These are phyloP conservation scores for Naumovozyma castellii DNA, from an alignment of 805 yeast genomes.

Conservation along the genomic window DNA sequence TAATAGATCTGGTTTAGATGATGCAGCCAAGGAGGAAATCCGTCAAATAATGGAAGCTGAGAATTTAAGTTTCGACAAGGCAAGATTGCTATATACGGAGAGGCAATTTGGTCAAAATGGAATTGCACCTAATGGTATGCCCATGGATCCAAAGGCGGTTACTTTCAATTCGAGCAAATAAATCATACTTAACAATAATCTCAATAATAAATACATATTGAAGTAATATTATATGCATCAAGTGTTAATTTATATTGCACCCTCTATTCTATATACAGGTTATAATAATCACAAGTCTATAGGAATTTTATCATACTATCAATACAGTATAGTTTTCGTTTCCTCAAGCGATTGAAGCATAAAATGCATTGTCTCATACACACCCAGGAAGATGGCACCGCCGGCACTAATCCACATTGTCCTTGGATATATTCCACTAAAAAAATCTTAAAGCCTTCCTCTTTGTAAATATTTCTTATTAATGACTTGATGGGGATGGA, in stretches of 20 bases:
- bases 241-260: too few species aligned
- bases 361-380: constrained; percentile 62
- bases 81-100: constrained; percentile 46
- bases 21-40: constrained; percentile 42
- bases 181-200: not conserved
- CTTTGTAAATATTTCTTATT: constrained; percentile 44
- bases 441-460: constrained; percentile 72
- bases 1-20: constrained; percentile 52
- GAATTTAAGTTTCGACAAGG: constrained; percentile 54
- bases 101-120: constrained; percentile 39
- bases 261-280: too few species aligned
- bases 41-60: constrained; percentile 44
- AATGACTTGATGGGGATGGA: constrained; percentile 38
- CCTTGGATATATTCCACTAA: constrained; percentile 86
- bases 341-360: constrained; percentile 1
- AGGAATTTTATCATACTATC: too few species aligned
- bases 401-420: constrained; percentile 98
- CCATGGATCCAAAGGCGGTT: constrained; percentile 56
- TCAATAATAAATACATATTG: too few species aligned
- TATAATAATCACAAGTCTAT: too few species aligned
- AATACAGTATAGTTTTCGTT: not conserved
- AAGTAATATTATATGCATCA: too few species aligned
- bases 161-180: constrained; percentile 29
- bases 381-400: constrained; percentile 94
- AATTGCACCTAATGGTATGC: constrained; percentile 58